These are phyloP conservation scores for Bondarzewia mesenterica DNA, from an alignment of 1,284 basidiomycete species.

Conservation along the genomic window DNA sequence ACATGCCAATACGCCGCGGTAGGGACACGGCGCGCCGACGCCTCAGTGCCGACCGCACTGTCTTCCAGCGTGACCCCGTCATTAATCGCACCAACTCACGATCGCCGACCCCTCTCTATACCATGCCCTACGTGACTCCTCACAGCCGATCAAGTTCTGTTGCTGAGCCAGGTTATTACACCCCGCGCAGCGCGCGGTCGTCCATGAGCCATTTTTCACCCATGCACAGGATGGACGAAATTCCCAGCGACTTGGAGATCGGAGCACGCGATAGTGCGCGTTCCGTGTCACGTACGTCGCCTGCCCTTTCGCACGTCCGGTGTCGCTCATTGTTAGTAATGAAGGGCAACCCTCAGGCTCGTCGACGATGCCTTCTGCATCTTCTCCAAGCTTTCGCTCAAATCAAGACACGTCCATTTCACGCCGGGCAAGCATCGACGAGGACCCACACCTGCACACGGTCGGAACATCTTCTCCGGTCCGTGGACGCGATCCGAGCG, in stretches of 20 bases:
- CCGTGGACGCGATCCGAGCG: constrained; percentile 23
- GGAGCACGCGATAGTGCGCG: constrained; percentile 13
- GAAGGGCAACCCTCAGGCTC: constrained; percentile 1
- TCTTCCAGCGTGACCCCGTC: constrained; percentile 22
- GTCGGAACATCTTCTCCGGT: not conserved
- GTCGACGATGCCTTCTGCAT: constrained; percentile 1
- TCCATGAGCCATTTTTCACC: constrained; percentile 15
- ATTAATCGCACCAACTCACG: constrained; percentile 18
- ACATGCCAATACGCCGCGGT: constrained; percentile 16
- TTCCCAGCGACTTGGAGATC: constrained; percentile 8
- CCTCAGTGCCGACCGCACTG: constrained; percentile 26
- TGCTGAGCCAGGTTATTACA: not conserved
- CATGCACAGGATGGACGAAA: constrained; percentile 1
- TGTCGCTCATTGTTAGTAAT: not conserved
- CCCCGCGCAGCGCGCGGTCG: constrained; percentile 13
- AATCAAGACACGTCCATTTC: constrained; percentile 15
- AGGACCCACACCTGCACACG: not conserved
- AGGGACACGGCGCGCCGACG: constrained; percentile 18
- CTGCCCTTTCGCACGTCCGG: no score
- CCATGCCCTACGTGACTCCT: constrained; percentile 9
- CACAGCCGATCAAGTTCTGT: not conserved
- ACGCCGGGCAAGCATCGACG: constrained; percentile 12
- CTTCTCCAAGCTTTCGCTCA: constrained; percentile 18
- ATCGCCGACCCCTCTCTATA: constrained; percentile 22
- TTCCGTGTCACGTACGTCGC: not conserved